Evolutionary conservation across 129 eudicot genomes (phyloP).

Genomic region (sunflower (Helianthus annuus)): DNA sequence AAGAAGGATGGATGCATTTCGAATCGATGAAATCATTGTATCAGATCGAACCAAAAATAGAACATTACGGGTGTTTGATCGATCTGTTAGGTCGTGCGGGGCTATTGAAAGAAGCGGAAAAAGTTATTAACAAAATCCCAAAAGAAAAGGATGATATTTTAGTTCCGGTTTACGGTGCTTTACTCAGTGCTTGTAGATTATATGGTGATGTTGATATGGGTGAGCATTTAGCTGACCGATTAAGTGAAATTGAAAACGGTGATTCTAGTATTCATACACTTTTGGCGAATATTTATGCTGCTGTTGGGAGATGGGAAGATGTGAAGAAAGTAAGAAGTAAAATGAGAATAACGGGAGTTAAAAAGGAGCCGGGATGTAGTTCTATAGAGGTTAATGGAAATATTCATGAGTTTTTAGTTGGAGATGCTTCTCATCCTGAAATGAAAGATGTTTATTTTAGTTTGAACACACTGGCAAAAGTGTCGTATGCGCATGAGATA

Average conservation of each 20-base stretch:
- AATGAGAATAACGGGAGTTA: conserved; percentile 45
- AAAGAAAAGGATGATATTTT: conserved; percentile 39
- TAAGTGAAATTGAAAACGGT: conserved; percentile 45
- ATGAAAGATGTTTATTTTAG: conserved; percentile 26
- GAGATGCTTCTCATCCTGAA: conserved; percentile 36
- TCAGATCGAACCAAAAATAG: conserved; percentile 56
- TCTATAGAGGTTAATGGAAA: conserved; percentile 49
- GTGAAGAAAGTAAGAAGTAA: conserved; percentile 50
- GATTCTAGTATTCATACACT: conserved; percentile 63
- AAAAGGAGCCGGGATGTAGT: conserved; percentile 73
- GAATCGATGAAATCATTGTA: conserved; percentile 48
- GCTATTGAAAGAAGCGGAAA: conserved; percentile 60
- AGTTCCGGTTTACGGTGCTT: conserved; percentile 63
- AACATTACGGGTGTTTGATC: conserved; percentile 69
- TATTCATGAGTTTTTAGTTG: conserved; percentile 43
- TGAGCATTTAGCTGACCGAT: conserved; percentile 50
- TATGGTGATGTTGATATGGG: conserved; percentile 65
- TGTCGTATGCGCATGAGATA: conserved; percentile 21
- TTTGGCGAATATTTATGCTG: conserved; percentile 61
- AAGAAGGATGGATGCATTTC: conserved; percentile 60
- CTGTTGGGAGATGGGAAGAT: conserved; percentile 67
- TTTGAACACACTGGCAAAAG: conserved; percentile 26
- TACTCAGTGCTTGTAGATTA: conserved; percentile 73
- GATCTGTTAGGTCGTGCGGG: conserved; percentile 73
- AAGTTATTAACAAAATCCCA: conserved; percentile 38